A percentile compares a stretch with the other conserved stretches of the same genome.
These are phyloP conservation scores for Fraxinus greggii DNA, from an alignment of 305 asterid genomes.

Conservation along the genomic window DNA sequence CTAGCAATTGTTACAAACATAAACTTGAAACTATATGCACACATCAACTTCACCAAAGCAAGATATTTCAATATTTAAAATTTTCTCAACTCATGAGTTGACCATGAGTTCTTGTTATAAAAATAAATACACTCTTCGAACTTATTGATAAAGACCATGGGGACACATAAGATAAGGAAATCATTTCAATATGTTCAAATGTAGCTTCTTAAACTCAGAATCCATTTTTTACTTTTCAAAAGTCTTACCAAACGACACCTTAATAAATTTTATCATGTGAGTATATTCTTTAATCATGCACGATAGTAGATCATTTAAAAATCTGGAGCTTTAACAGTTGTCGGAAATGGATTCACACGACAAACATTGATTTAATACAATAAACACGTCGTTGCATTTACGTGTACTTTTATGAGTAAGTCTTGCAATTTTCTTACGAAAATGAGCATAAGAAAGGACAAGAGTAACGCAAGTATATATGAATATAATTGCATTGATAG, in stretches of 20 bases:
- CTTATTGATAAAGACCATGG: neutral
- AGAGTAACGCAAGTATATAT: neutral
- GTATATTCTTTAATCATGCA: neutral
- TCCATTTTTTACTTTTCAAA: neutral
- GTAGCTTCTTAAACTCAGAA: neutral
- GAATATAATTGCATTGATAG: neutral
- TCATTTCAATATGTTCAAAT: neutral
- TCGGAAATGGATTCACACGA: neutral
- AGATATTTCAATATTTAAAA: neutral
- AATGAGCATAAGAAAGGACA: neutral
- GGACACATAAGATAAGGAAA: neutral
- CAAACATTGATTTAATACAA: neutral
- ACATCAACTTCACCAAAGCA: constrained; percentile 11
- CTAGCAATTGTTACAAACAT: neutral
- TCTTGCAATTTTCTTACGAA: neutral
- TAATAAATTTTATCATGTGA: neutral
- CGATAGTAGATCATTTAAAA: neutral
- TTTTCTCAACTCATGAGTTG: neutral
- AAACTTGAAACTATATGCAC: neutral
- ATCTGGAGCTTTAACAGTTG: neutral
- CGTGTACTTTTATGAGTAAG: neutral
- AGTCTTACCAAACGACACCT: neutral
- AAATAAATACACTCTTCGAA: neutral
- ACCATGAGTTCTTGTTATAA: neutral
- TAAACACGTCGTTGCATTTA: neutral